These are phyloP conservation scores for Thalassiosira ordinaria DNA, from an alignment of 352 stramenopile species.

Conservation along the genomic window DNA sequence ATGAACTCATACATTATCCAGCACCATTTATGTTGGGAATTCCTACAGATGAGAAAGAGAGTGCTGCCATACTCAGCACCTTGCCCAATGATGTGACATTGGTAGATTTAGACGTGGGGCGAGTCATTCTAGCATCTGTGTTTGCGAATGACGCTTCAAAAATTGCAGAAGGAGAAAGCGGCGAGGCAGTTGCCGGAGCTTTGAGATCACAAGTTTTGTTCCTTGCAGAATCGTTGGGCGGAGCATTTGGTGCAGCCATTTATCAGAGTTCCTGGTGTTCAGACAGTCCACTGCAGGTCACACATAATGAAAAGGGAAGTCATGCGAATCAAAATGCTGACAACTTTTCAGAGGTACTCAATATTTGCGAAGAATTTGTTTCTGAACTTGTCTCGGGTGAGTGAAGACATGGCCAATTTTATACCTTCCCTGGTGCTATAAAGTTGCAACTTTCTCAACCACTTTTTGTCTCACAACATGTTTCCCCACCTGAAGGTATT, in stretches of 20 bases:
- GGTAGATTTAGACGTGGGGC: slow-evolving; percentile 83
- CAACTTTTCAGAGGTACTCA: slow-evolving; percentile 49
- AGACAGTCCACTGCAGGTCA: slow-evolving; percentile 59
- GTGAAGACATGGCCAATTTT: slow-evolving; percentile 10
- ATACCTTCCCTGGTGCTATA: not conserved
- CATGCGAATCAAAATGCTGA: not conserved
- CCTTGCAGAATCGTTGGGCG: slow-evolving; percentile 76
- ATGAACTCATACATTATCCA: slow-evolving; percentile 84
- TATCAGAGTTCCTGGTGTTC: slow-evolving; percentile 65
- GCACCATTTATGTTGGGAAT: slow-evolving; percentile 84
- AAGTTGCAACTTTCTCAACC: slow-evolving; percentile 9
- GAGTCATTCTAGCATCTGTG: slow-evolving; percentile 79
- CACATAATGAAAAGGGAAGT: slow-evolving; percentile 19
- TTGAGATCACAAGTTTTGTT: slow-evolving; percentile 78
- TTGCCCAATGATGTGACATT: slow-evolving; percentile 81
- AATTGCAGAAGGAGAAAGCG: slow-evolving; percentile 16
- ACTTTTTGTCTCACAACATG: not conserved
- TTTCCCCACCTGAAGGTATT: slow-evolving; percentile 31
- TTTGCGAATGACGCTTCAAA: slow-evolving; percentile 59
- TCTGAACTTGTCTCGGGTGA: slow-evolving; percentile 69
- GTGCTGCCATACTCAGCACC: slow-evolving; percentile 67
- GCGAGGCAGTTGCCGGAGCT: slow-evolving; percentile 48
- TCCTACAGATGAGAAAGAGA: slow-evolving; percentile 74
- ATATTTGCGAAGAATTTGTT: slow-evolving; percentile 66
- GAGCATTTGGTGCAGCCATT: slow-evolving; percentile 65